These are phyloP conservation scores for Vigna radiata DNA, from an alignment of 306 rosid species.

Conservation along the genomic window DNA sequence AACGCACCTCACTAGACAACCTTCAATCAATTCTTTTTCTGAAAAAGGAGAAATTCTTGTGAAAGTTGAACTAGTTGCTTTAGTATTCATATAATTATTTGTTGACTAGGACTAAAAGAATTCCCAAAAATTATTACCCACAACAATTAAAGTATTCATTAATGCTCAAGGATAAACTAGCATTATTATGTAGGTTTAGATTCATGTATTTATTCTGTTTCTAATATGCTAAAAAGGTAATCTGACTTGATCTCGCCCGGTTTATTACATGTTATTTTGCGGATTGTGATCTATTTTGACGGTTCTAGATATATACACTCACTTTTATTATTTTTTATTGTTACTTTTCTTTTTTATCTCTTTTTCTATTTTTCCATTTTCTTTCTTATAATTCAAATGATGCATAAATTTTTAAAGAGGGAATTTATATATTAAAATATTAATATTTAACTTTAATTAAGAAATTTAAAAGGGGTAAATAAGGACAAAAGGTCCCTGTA, in stretches of 20 bases:
- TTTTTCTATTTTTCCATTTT: too few relatives aligned
- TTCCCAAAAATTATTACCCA: not conserved
- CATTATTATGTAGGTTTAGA: not conserved
- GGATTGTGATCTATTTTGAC: too few relatives aligned
- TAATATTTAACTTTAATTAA: not conserved
- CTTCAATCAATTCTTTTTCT: constrained; percentile 14
- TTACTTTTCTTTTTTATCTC: too few relatives aligned
- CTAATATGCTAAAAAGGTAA: too few relatives aligned
- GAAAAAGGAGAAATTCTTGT: not conserved
- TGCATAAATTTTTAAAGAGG: not conserved
- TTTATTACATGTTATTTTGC: too few relatives aligned
- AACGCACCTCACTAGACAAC: constrained; percentile 5
- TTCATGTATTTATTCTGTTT: too few relatives aligned
- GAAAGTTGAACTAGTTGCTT: not conserved
- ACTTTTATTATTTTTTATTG: too few relatives aligned
- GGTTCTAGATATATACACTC: too few relatives aligned
- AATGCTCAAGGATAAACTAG: not conserved
- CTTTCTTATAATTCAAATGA: too few relatives aligned
- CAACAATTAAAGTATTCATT: not conserved
- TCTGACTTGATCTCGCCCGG: too few relatives aligned
- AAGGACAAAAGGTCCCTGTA: not conserved
- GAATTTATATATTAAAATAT: not conserved
- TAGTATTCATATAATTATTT: not conserved
- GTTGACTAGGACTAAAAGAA: not conserved
- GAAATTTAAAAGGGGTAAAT: not conserved